Conservation (phyloP, 2,329 filamentous ascomycete genomes). For the Tympanopsis confertula region DNA sequence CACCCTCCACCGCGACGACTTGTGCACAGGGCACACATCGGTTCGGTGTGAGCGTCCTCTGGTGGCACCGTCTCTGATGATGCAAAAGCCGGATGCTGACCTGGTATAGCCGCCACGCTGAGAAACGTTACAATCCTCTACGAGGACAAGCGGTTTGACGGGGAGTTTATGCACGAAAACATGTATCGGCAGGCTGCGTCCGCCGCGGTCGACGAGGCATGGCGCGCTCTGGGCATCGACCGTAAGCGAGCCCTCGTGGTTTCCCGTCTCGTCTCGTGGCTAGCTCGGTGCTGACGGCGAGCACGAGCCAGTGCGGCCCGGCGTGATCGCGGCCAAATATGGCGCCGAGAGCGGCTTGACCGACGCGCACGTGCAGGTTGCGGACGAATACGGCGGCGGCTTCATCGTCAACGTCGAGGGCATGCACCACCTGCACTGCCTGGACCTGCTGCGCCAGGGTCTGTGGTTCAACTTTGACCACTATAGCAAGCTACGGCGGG, state of each 20-base stretch:
- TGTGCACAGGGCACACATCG: no score
- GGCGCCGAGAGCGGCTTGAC: slow-evolving; percentile 37
- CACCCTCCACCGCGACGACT: no score
- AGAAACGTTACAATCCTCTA: slow-evolving; percentile 27
- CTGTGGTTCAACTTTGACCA: slow-evolving; percentile 48
- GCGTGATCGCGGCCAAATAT: slow-evolving; percentile 35
- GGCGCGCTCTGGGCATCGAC: slow-evolving; percentile 29
- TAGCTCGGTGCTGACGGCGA: background rate
- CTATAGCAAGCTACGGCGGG: slow-evolving; percentile 34
- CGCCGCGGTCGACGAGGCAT: slow-evolving; percentile 43
- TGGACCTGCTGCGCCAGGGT: slow-evolving; percentile 46
- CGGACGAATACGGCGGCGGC: slow-evolving; percentile 41
- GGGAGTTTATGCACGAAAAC: slow-evolving; percentile 40
- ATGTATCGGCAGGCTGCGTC: slow-evolving; percentile 36
- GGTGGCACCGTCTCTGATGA: no score
- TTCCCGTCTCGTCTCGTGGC: background rate
- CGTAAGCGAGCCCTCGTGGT: slow-evolving; percentile 22
- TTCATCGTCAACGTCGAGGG: slow-evolving; percentile 46
- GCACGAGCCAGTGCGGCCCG: slow-evolving; percentile 23
- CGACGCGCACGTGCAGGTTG: slow-evolving; percentile 40
- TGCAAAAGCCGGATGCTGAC: no score
- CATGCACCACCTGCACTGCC: slow-evolving; percentile 44
- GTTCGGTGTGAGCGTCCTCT: no score
- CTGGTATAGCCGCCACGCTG: slow-evolving; percentile 14
- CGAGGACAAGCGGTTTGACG: slow-evolving; percentile 35